These are phyloP conservation scores for Dimocarpus longan DNA, from an alignment of 345 rosid genomes.

Conservation along the genomic window DNA sequence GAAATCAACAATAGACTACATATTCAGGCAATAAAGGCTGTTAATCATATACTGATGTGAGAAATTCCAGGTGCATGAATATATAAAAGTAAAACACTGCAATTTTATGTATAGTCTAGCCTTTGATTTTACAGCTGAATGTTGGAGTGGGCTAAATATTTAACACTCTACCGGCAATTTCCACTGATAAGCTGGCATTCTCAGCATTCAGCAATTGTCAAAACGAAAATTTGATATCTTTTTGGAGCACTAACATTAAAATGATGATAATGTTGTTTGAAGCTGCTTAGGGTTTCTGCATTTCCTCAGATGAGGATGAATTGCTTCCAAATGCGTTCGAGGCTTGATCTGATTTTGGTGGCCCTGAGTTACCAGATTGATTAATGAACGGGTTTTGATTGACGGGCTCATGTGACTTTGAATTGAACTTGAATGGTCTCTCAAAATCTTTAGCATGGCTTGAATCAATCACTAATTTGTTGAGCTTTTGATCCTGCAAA, in stretches of 20 bases:
- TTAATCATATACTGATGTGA: background rate
- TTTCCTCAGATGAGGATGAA: conserved; percentile 63
- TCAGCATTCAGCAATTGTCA: background rate
- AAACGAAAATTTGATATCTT: conserved; percentile 10
- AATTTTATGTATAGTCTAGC: conserved; percentile 22
- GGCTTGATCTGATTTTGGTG: conserved; percentile 27
- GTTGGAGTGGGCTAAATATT: background rate
- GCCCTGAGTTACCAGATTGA: conserved; percentile 22
- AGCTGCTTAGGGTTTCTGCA: conserved; percentile 41
- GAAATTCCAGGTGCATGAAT: background rate
- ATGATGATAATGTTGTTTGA: background rate
- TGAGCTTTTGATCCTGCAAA: conserved; percentile 84
- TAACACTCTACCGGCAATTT: conserved; percentile 8
- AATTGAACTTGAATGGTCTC: conserved; percentile 64
- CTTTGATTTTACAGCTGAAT: conserved; percentile 18
- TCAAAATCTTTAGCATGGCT: conserved; percentile 73
- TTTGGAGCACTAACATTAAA: background rate
- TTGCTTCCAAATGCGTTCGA: conserved; percentile 33
- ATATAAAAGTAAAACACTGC: background rate
- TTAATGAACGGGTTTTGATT: conserved; percentile 41
- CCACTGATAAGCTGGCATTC: conserved; percentile 4
- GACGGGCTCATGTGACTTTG: conserved; percentile 39
- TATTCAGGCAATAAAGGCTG: background rate
- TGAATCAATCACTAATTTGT: conserved; percentile 62
- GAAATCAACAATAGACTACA: background rate